Evolutionary conservation across 768 basidiomycete genomes (phyloP).

Genomic region (Postia placenta): DNA sequence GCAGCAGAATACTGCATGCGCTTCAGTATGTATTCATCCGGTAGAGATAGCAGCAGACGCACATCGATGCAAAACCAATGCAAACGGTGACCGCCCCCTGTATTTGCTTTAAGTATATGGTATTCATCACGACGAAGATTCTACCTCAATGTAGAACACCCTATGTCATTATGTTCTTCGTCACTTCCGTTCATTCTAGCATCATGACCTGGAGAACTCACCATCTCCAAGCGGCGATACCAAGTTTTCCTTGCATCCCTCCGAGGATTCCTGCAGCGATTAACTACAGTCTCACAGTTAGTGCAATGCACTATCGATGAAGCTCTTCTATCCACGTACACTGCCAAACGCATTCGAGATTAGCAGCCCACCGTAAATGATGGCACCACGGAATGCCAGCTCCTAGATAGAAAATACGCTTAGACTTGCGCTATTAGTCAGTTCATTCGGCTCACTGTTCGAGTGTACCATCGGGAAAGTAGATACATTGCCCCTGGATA

Average conservation of each 20-base stretch:
- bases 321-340: slow-evolving; percentile 35
- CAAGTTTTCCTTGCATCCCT: slow-evolving; percentile 60
- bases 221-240: slow-evolving; percentile 71
- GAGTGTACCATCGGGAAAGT: slow-evolving; percentile 32
- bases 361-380: slow-evolving; percentile 53
- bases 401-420: slow-evolving; percentile 32
- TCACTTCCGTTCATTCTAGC: too few relatives aligned
- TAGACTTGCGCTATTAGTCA: background rate
- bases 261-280: slow-evolving; percentile 69
- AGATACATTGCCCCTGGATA: slow-evolving; percentile 51
- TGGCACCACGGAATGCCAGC: slow-evolving; percentile 54
- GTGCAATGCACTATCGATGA: too few relatives aligned
- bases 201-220: slow-evolving; percentile 23
- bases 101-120: too few relatives aligned
- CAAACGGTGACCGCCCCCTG: slow-evolving; percentile 61
- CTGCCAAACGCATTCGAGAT: slow-evolving; percentile 65
- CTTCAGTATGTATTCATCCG: background rate
- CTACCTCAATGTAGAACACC: slow-evolving; percentile 68
- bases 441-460: slow-evolving; percentile 18
- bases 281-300: too few relatives aligned
- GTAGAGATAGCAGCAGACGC: slow-evolving; percentile 10
- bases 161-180: slow-evolving; percentile 28
- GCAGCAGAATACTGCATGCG: slow-evolving; percentile 42
- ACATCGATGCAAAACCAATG: slow-evolving; percentile 52
- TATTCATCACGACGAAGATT: too few relatives aligned